Percentiles rank a stretch among this genome's conserved stretches.
Conservation (phyloP, 2,329 filamentous ascomycete genomes). For the Ophiostoma perfectum region DNA sequence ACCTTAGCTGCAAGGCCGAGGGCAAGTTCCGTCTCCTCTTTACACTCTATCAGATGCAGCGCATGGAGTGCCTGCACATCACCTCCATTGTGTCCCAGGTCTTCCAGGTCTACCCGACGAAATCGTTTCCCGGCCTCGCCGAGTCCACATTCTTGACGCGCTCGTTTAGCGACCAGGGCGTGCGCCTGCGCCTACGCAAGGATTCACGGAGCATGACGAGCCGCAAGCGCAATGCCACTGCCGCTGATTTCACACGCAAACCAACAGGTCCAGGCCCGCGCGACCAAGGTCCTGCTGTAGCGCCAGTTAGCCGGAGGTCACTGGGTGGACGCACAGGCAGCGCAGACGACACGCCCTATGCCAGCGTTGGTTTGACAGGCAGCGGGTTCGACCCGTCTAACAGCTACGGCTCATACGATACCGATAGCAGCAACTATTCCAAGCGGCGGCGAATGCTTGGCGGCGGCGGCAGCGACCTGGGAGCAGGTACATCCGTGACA, state of each 20-base stretch:
- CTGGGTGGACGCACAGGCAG: constrained; percentile 10
- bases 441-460: constrained; percentile 24
- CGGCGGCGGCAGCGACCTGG: constrained; percentile 15
- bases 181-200: constrained; percentile 75
- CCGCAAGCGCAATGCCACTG: constrained; percentile 40
- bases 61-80: constrained; percentile 34
- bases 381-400: constrained; percentile 17
- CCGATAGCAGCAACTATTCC: constrained; percentile 1
- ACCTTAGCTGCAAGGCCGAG: constrained; percentile 71
- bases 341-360: constrained; percentile 15
- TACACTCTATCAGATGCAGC: constrained; percentile 65
- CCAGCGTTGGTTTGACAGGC: background rate
- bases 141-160: constrained; percentile 71
- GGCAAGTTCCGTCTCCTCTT: constrained; percentile 71
- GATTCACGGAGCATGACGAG: constrained; percentile 60
- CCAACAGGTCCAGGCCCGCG: constrained; percentile 17
- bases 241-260: constrained; percentile 29
- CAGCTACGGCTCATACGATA: constrained; percentile 21
- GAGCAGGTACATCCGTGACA: background rate
- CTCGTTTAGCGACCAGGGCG: constrained; percentile 80
- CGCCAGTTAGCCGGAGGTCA: background rate
- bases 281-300: background rate
- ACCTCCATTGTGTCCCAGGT: constrained; percentile 52
- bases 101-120: constrained; percentile 61
- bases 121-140: constrained; percentile 57